Evolutionary conservation across 2,329 filamentous ascomycete genomes (phyloP).

Genomic region (Xylaria sp.): DNA sequence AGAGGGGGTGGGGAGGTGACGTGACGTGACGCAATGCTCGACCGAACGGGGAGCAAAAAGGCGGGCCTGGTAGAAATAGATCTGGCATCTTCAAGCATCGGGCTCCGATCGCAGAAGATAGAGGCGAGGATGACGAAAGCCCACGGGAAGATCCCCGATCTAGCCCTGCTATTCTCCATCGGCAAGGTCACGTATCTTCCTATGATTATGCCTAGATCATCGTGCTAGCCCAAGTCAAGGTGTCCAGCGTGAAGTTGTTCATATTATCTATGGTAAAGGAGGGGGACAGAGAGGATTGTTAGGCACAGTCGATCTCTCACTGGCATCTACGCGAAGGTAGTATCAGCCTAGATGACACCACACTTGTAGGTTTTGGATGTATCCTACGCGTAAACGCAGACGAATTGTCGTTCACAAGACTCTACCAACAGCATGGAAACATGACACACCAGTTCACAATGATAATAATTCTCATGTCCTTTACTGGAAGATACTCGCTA

Average conservation of each 20-base stretch:
- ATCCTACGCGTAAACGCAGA: neutral
- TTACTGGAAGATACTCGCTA: neutral
- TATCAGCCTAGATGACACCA: neutral
- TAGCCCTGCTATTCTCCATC: neutral
- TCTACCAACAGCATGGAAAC: neutral
- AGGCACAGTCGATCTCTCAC: neutral
- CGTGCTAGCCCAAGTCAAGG: neutral
- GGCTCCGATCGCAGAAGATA: neutral
- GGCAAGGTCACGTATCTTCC: neutral
- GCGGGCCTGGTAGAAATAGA: neutral
- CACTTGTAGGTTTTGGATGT: neutral
- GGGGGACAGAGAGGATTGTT: neutral
- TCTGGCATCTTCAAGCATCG: neutral
- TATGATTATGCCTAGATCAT: neutral
- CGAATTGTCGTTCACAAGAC: neutral
- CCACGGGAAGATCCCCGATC: neutral
- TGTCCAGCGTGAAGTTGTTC: neutral
- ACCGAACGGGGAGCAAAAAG: slow-evolving; percentile 4
- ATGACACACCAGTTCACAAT: neutral
- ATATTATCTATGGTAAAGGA: neutral
- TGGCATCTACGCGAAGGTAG: neutral
- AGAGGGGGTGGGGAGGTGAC: too few species aligned
- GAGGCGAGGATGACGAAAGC: neutral
- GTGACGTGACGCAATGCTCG: neutral
- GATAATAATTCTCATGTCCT: neutral